phyloP scores from a whole-genome alignment of 345 rosid genomes.

The Lepidium didymum region DNA sequence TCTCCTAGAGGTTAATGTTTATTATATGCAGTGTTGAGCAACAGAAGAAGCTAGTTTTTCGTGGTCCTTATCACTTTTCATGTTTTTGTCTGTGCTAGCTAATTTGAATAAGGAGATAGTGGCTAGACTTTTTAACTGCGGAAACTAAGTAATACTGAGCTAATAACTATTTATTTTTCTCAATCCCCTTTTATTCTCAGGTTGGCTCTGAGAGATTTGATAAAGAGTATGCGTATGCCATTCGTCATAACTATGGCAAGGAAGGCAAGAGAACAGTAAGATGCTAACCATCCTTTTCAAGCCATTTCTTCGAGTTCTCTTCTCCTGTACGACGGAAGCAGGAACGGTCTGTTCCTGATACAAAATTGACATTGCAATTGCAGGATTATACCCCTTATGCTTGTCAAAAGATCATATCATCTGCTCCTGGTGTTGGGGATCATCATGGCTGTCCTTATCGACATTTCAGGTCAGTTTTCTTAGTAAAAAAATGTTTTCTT shows the following conservation, averaged over 20 bases:
- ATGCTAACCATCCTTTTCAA: neutral
- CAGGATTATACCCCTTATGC: slow-evolving; percentile 98
- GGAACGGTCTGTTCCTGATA: neutral
- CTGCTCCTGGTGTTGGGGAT: slow-evolving; percentile 79
- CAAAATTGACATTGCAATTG: slow-evolving; percentile 14
- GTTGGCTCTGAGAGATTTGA: slow-evolving; percentile 87
- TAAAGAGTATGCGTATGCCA: slow-evolving; percentile 80
- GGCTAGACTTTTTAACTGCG: neutral
- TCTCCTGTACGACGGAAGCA: neutral
- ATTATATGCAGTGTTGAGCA: neutral
- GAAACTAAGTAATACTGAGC: neutral
- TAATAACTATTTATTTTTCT: neutral
- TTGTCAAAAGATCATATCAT: slow-evolving; percentile 75
- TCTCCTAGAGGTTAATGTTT: neutral
- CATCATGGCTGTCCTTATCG: slow-evolving; percentile 95
- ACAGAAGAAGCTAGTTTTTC: neutral
- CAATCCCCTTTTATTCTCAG: slow-evolving; percentile 27
- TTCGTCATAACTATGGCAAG: slow-evolving; percentile 89
- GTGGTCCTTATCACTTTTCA: neutral
- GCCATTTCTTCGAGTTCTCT: neutral
- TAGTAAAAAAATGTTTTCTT: neutral
- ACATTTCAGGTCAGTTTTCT: slow-evolving; percentile 67
- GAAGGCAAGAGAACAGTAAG: slow-evolving; percentile 94
- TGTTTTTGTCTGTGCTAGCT: neutral
- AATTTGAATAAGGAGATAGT: neutral